Base-by-base conservation (phyloP, 495 filamentous ascomycete genomes). In the Aspergillus heteromorphus region DNA sequence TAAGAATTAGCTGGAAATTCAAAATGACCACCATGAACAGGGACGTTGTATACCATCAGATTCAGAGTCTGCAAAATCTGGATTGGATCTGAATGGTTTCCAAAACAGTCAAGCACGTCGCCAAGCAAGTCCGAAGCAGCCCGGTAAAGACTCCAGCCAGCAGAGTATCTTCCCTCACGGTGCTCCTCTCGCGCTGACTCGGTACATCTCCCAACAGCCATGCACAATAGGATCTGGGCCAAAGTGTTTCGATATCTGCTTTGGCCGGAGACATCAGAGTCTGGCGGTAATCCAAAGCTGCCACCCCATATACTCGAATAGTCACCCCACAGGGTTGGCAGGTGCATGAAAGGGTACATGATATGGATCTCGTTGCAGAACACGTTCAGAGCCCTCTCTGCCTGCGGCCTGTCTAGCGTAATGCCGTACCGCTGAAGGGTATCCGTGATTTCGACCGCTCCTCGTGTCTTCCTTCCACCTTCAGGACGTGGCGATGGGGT, bases 141-240 rank as follows among this genome's bases (percentile, higher is more conserved):
- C 19, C 50, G 51, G 25, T 64, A 69, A 0, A 69, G 43, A 34
- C 61, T 69, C 64, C 63, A 66, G 7, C 63, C 63, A 21, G 61
- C 63, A 13, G 65, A 68, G 49, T 66, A 59, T 13, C 52, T 55
- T 0, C 57, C 55, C 1, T 58, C 53, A 13, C 57, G 49, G 10
- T 47, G 36, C 18, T 56, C 41, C 20, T 48, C 17, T 4, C 57
- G 51, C 0, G 66, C 60, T 0, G 61, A 66, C 29, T 59, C 57
- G 2, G 63, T 65, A 40, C 61, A 66, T 60, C 42, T 54, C 14
- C 66, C 59, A 51, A 66, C 62, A 0, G 66, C 61, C 40, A 69
- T 47, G 34, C 63, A 64, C 8, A 68, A n/a, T 17, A 63, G 45
- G 23, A 61, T 18, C 18, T 64, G 61, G 4, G 66, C 59, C 1